A percentile compares a stretch with the other conserved stretches of the same genome.
phyloP scores from a whole-genome alignment of 179 eudicot genomes.

The Heliamphora pulchella region DNA sequence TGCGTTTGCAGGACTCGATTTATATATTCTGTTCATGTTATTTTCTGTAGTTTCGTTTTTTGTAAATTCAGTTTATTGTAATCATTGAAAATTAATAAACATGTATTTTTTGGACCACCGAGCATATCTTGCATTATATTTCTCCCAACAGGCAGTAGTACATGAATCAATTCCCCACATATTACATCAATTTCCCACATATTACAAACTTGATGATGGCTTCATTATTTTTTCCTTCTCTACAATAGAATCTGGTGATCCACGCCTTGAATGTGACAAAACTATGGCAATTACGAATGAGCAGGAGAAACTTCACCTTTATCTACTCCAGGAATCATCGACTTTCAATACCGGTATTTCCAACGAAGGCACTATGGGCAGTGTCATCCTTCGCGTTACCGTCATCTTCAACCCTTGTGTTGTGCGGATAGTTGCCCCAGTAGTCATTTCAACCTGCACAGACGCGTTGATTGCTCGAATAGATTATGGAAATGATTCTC shows the following conservation, averaged over 20 bases:
- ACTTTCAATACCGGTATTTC: constrained; percentile 42
- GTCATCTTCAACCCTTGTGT: constrained; percentile 84
- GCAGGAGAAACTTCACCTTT: constrained; percentile 35
- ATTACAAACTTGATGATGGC: no score
- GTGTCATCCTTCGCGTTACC: constrained; percentile 47
- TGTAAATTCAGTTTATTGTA: no score
- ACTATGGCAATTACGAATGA: constrained; percentile 16
- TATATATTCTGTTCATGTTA: no score
- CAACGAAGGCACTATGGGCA: constrained; percentile 36
- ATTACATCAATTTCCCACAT: no score
- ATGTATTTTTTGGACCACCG: no score
- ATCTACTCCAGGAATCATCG: constrained; percentile 27
- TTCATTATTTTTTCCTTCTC: no score
- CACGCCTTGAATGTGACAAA: background rate
- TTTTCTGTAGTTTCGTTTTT: no score
- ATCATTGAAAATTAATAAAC: no score
- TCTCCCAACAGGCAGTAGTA: no score
- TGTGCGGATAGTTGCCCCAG: constrained; percentile 97
- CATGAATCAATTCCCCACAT: no score
- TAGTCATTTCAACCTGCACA: constrained; percentile 83
- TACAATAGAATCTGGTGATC: background rate
- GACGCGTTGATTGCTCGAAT: background rate
- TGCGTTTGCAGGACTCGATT: no score
- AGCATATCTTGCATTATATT: no score
- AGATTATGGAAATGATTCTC: background rate